These are phyloP conservation scores for Limonium bicolor DNA, from an alignment of 148 eudicot species.

Conservation along the genomic window DNA sequence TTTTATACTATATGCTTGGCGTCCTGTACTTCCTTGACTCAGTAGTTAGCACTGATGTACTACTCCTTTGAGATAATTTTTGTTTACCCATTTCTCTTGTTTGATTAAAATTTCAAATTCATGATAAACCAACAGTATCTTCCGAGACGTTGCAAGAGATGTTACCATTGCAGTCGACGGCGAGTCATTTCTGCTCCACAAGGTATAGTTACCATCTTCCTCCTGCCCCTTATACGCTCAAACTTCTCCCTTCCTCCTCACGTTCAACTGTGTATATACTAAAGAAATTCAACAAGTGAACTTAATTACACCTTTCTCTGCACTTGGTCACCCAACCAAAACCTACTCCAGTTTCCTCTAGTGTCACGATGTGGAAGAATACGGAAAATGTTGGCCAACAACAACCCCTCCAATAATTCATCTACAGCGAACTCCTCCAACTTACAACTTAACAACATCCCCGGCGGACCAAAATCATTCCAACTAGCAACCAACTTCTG, in stretches of 20 bases:
- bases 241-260: not conserved
- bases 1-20: too few species aligned
- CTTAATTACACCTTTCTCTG: not conserved
- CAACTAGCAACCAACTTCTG: conserved; percentile 95
- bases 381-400: conserved; percentile 58
- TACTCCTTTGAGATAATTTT: too few species aligned
- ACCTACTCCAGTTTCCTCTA: conserved; percentile 94
- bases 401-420: conserved; percentile 43
- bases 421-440: too few species aligned
- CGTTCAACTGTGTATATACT: not conserved
- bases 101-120: too few species aligned
- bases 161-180: conserved; percentile 72
- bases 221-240: not conserved
- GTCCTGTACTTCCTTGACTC: too few species aligned
- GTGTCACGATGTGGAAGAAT: conserved; percentile 88
- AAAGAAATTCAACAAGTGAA: not conserved
- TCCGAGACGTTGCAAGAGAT: conserved; percentile 91
- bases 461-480: conserved; percentile 77
- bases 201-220: conserved; percentile 31
- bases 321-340: too few species aligned
- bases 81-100: too few species aligned
- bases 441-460: conserved; percentile 47
- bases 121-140: too few species aligned
- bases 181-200: conserved; percentile 64
- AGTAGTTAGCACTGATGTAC: too few species aligned